Conservation (phyloP, 2,329 filamentous ascomycete species). For the Nothophaeocryptopus gaeumannii region DNA sequence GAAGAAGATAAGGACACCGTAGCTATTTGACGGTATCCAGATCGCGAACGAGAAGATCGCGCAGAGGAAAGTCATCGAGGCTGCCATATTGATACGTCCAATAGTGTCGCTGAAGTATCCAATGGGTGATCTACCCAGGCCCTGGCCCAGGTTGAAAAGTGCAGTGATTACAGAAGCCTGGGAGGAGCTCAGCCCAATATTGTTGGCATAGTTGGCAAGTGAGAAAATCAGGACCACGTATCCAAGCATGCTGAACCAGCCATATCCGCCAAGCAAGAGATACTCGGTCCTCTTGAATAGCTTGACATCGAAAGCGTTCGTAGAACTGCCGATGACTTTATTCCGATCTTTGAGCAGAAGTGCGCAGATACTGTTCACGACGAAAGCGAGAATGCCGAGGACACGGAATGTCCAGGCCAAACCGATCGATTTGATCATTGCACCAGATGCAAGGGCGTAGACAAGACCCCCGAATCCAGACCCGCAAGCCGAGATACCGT, state of each 20-base stretch:
- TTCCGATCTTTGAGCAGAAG: conserved; percentile 69
- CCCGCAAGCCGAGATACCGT: conserved; percentile 65
- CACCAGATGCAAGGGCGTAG: conserved; percentile 65
- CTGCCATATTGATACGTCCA: conserved; percentile 71
- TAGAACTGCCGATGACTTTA: conserved; percentile 64
- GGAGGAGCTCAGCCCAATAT: conserved; percentile 63
- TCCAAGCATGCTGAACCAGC: conserved; percentile 68
- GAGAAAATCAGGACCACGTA: conserved; percentile 77
- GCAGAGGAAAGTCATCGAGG: conserved; percentile 58
- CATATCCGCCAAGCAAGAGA: conserved; percentile 63
- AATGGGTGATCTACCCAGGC: conserved; percentile 67
- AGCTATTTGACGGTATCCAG: conserved; percentile 69
- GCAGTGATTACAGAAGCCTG: conserved; percentile 72
- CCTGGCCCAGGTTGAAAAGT: conserved; percentile 66
- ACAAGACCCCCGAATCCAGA: conserved; percentile 71
- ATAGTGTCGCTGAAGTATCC: conserved; percentile 69
- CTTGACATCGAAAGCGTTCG: conserved; percentile 62
- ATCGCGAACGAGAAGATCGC: conserved; percentile 66
- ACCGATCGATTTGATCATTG: conserved; percentile 64
- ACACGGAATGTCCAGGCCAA: conserved; percentile 66
- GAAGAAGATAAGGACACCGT: conserved; percentile 69
- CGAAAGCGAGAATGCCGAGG: conserved; percentile 61
- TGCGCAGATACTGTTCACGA: conserved; percentile 62
- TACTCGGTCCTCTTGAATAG: conserved; percentile 64
- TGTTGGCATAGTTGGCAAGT: conserved; percentile 68